Base-by-base conservation (phyloP, 2,329 filamentous ascomycete species). In the Microdochium bolleyi region DNA sequence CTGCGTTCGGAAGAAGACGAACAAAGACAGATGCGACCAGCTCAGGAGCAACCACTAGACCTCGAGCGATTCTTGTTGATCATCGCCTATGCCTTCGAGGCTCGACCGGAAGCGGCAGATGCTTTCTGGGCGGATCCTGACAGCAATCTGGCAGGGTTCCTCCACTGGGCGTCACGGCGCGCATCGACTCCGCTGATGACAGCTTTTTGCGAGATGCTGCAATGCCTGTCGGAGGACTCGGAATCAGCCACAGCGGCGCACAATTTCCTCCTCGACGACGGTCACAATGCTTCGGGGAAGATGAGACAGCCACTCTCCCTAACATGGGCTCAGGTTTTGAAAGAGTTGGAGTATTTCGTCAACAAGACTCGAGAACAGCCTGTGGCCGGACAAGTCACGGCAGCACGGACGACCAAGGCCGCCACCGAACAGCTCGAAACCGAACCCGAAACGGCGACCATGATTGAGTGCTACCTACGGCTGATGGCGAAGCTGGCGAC, bases 141-240 rank as follows among this genome's bases (percentile, higher is more conserved):
- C 62, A 91, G 91, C 64, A 96, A 96, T 60, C 75, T 99, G 30
- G 89, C 92, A 57, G 94, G 94, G 0, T 99, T 99, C 65, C 79
- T 99, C 66, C 89, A 95, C 58, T 99, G 94, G 94, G 89, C 92
- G n/a, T 96, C 94, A 3, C 87, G 90, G 60, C 81, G 94, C 61
- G 91, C 95, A 55, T 96, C 95, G 0, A 96, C 95, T 0, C 94
- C 94, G n/a, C 80, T 96, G 24, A 92, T 95, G 54, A 94, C 90
- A 56, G 92, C 92, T 13, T 99, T 97, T 61, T 99, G 94, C 68
- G 92, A 97, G 65, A 92, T 99, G 84, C 76, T 99, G 16, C 88
- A 91, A 63, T 87, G 92, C 1, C 85, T 99, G 49, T 89, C 94
- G 0, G 84, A 86, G 51, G 90, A 90, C 51, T 83, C 89, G 52